Evolutionary conservation across 768 basidiomycete species (phyloP), one percentile per base, ranked within the genome.

Genomic region (Russula brevipes): DNA sequence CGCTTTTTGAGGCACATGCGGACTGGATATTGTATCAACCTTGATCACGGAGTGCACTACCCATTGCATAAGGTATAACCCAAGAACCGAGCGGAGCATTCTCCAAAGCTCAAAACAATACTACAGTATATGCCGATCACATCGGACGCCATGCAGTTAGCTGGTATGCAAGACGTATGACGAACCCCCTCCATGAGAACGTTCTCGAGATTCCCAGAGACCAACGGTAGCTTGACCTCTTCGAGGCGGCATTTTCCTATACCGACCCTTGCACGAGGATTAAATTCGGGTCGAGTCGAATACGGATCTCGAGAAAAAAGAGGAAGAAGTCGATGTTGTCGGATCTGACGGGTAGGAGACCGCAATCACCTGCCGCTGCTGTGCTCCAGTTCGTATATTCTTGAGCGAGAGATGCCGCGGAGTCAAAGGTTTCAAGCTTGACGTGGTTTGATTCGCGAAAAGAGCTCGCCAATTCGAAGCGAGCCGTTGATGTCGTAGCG

Each of bases 151-250:
- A 24, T 24, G 24, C 24, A 24, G 24, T 24, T 24, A 24, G 24
- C 24, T 24, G 24, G 24, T 24, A 24, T 24, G 24, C 24, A 24
- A 24, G 24, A 45, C 17, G 17, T 54, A n/a, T 68, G 33, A 56
- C 78, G 45, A 53, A 92, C 94, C 85, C 97, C 97, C 71, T 98
- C 94, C 85, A 98, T 90, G 0, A 95, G 91, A 2, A 98, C 91
- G 68, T 90, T 84, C 73, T 85, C 87, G 59, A 98, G 76, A 70
- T 85, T 82, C 6, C 96, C 97, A 59, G 81, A 73, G 14, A 80
- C 68, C 12, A 98, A 76, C 0, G 96, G 94, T 17, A 99, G 73
- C 62, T 82, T 82, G 68, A 98, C 88, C 69, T 97, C 94, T 66
- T 99, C 97, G 49, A 99, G 79, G 66, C 94, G 84, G 41, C 41